phyloP scores from a whole-genome alignment of 1,139 yeast genomes.

The Candida tunisiensis region DNA sequence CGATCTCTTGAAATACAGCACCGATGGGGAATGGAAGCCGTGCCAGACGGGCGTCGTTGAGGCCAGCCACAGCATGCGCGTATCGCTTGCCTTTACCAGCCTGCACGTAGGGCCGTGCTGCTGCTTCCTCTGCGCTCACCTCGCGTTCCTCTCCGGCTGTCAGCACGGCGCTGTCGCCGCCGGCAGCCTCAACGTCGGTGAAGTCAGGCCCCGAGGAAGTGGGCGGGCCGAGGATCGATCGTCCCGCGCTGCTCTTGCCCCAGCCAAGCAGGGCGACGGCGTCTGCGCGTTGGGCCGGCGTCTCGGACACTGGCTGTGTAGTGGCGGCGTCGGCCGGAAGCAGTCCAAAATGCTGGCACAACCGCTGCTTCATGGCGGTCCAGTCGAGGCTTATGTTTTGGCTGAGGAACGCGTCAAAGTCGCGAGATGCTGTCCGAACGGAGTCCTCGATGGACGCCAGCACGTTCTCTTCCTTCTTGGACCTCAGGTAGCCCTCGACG shows the following conservation, averaged over 20 bases:
- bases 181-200: conserved; percentile 14
- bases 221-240: conserved; percentile 20
- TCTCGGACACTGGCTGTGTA: neutral
- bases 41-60: conserved; percentile 52
- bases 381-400: conserved; percentile 69
- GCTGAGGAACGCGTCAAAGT: conserved; percentile 64
- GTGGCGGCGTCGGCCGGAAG: neutral
- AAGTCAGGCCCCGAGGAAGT: conserved; percentile 15
- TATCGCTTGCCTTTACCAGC: too few relatives aligned
- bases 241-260: conserved; percentile 19
- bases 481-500: conserved; percentile 26
- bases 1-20: conserved; percentile 34
- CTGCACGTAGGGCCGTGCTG: too few relatives aligned
- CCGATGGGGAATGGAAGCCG: conserved; percentile 33
- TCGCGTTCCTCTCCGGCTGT: too few relatives aligned
- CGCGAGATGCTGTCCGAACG: conserved; percentile 55
- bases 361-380: conserved; percentile 58
- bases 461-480: conserved; percentile 70
- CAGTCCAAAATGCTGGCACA: conserved; percentile 52
- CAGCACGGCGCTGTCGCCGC: conserved; percentile 1
- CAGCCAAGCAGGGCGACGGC: conserved; percentile 5
- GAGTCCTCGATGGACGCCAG: conserved; percentile 74
- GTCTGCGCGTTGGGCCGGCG: too few relatives aligned
- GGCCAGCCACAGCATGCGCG: conserved; percentile 52
- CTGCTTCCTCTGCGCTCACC: too few relatives aligned